These are phyloP conservation scores for Solioccasus polychromus DNA, from an alignment of 768 basidiomycete species.

Conservation along the genomic window DNA sequence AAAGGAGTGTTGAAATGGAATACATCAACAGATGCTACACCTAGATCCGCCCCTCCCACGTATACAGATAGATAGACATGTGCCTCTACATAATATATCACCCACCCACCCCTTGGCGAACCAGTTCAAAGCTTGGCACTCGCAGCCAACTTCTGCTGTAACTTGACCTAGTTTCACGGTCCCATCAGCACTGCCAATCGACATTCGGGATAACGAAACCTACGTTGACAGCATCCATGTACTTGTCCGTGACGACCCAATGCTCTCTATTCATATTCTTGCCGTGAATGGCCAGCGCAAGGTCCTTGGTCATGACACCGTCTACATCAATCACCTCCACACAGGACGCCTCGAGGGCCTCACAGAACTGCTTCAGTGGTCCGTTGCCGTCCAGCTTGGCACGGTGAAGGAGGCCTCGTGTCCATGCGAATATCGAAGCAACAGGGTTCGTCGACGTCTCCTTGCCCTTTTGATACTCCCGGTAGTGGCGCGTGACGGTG, in stretches of 20 bases:
- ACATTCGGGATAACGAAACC: conserved; percentile 26
- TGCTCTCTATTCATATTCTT: conserved; percentile 89
- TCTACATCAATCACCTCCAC: conserved; percentile 90
- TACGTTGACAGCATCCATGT: conserved; percentile 92
- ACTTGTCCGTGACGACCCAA: conserved; percentile 94
- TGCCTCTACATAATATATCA: conserved; percentile 14
- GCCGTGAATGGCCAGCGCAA: conserved; percentile 92
- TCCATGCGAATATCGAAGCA: conserved; percentile 99
- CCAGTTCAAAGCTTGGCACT: conserved; percentile 19
- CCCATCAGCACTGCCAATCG: conserved; percentile 11
- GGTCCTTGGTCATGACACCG: conserved; percentile 94
- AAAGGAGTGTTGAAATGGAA: conserved; percentile 7
- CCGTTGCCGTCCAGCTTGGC: conserved; percentile 89
- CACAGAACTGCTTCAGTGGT: conserved; percentile 67
- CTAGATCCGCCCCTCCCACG: conserved; percentile 15
- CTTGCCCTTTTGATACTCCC: conserved; percentile 94
- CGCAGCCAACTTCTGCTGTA: conserved; percentile 43
- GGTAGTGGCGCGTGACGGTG: conserved; percentile 95
- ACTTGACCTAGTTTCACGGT: conserved; percentile 34
- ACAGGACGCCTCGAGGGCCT: conserved; percentile 81
- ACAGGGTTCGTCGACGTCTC: conserved; percentile 99
- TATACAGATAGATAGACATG: conserved; percentile 14
- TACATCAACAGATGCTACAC: conserved; percentile 17
- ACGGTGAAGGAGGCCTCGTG: conserved; percentile 87
- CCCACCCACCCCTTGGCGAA: neutral